phyloP scores from a whole-genome alignment of 2,329 filamentous ascomycete genomes.

The Talaromyces sp. region DNA sequence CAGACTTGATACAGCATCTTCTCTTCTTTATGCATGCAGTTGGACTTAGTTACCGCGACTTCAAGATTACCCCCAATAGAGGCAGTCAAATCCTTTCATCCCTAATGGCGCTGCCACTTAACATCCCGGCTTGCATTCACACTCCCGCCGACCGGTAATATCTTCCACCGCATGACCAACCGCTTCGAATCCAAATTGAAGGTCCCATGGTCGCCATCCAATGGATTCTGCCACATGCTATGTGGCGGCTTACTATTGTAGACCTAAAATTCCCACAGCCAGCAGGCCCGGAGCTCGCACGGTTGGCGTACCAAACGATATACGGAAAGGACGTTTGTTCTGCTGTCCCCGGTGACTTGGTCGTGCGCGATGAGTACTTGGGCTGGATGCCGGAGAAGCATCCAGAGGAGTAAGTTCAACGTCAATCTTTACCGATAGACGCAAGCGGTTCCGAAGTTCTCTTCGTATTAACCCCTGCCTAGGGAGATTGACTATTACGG shows the following conservation, averaged over 20 bases:
- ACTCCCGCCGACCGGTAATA: constrained; percentile 13
- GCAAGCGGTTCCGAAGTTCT: not conserved
- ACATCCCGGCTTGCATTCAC: constrained; percentile 15
- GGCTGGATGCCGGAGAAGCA: constrained; percentile 13
- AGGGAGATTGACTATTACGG: not conserved
- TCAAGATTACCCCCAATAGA: too few relatives aligned
- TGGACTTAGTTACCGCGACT: too few relatives aligned
- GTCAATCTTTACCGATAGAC: constrained; percentile 13
- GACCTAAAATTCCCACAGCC: constrained; percentile 14
- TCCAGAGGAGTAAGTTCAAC: constrained; percentile 10
- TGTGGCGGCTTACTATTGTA: not conserved
- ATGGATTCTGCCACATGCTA: not conserved
- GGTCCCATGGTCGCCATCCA: constrained; percentile 15
- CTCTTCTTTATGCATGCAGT: too few relatives aligned
- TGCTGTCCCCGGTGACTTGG: constrained; percentile 8
- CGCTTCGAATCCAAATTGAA: constrained; percentile 18
- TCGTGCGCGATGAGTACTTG: constrained; percentile 16
- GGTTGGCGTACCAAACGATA: constrained; percentile 13
- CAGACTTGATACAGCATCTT: too few relatives aligned
- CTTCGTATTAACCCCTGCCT: not conserved
- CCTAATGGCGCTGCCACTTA: constrained; percentile 12
- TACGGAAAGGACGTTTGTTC: constrained; percentile 12
- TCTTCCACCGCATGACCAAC: constrained; percentile 12
- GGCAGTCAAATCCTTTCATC: too few relatives aligned
- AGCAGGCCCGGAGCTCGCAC: constrained; percentile 15